Evolutionary conservation across 495 filamentous ascomycete genomes (phyloP).

Genomic region (Lophiostoma macrostomum): DNA sequence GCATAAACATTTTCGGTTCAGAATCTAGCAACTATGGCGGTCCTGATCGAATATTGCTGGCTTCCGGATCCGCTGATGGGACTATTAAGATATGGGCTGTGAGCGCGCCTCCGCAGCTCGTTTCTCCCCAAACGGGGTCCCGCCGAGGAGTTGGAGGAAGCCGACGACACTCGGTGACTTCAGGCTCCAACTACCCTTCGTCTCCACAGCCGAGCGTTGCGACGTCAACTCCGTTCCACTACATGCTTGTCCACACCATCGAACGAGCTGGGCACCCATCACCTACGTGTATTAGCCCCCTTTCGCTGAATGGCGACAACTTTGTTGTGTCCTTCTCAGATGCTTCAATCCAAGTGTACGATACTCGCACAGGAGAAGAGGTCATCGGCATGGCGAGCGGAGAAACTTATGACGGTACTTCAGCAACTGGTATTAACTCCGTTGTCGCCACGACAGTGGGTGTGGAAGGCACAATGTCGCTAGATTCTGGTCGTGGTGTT

Average conservation of each 20-base stretch:
- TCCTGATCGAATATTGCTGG: constrained; percentile 81
- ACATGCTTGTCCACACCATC: constrained; percentile 79
- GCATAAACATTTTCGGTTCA: constrained; percentile 71
- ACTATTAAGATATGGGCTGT: constrained; percentile 91
- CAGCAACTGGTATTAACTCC: constrained; percentile 79
- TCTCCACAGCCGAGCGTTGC: constrained; percentile 86
- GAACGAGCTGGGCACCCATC: constrained; percentile 61
- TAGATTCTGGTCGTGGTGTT: constrained; percentile 61
- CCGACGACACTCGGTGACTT: constrained; percentile 84
- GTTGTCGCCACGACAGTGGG: constrained; percentile 85
- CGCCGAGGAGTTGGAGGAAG: constrained; percentile 68
- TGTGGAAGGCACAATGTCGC: constrained; percentile 63
- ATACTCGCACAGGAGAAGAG: constrained; percentile 88
- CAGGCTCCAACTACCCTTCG: constrained; percentile 82
- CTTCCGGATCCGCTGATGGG: constrained; percentile 87
- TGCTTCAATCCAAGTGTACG: constrained; percentile 83
- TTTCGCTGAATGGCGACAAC: constrained; percentile 79
- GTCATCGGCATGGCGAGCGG: constrained; percentile 85
- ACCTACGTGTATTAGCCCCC: constrained; percentile 86
- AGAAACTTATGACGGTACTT: constrained; percentile 88
- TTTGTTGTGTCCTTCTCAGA: constrained; percentile 93
- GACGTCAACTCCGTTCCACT: constrained; percentile 61
- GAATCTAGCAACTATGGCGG: constrained; percentile 65
- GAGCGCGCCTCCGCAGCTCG: constrained; percentile 81
- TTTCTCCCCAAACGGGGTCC: constrained; percentile 71